A percentile compares a stretch with the other conserved stretches of the same genome.
phyloP scores from a whole-genome alignment of 495 filamentous ascomycete genomes.

The Hypomontagnella submonticulosa region DNA sequence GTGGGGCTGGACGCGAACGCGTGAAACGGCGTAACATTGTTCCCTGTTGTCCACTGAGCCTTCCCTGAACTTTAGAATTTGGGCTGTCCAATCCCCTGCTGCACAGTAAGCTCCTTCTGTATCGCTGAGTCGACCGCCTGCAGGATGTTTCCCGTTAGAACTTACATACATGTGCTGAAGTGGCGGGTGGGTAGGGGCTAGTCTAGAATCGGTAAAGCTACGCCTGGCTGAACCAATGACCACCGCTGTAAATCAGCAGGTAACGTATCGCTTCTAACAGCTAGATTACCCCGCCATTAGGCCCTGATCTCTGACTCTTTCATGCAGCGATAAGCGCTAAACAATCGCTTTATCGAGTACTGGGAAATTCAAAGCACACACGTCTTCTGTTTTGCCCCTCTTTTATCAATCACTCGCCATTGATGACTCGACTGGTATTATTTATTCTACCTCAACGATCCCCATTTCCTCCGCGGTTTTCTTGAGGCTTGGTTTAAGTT shows the following conservation, averaged over 20 bases:
- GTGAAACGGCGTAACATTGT: conserved; percentile 26
- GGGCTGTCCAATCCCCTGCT: conserved; percentile 4
- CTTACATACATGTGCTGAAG: conserved; percentile 12
- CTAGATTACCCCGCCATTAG: conserved; percentile 37
- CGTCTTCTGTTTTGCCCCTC: conserved; percentile 33
- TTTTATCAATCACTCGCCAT: conserved; percentile 3
- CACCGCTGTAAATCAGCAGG: conserved; percentile 9
- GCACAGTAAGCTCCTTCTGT: neutral
- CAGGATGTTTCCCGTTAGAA: conserved; percentile 1
- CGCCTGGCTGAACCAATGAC: conserved; percentile 22
- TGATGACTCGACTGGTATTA: conserved; percentile 19
- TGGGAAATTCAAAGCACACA: neutral
- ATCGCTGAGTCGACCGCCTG: neutral
- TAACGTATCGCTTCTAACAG: conserved; percentile 16
- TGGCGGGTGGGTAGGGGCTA: conserved; percentile 13
- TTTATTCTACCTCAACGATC: neutral
- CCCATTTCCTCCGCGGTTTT: too few species aligned
- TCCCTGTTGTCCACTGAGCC: conserved; percentile 4
- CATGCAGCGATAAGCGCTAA: conserved; percentile 32
- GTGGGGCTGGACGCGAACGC: conserved; percentile 19
- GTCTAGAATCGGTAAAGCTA: conserved; percentile 8
- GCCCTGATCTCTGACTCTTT: conserved; percentile 31
- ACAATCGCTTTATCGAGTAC: conserved; percentile 8
- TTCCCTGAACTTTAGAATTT: too few species aligned
- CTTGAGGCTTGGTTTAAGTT: too few species aligned